Conservation (phyloP, 1,139 yeast species). For the Debaryomyces sp. region DNA sequence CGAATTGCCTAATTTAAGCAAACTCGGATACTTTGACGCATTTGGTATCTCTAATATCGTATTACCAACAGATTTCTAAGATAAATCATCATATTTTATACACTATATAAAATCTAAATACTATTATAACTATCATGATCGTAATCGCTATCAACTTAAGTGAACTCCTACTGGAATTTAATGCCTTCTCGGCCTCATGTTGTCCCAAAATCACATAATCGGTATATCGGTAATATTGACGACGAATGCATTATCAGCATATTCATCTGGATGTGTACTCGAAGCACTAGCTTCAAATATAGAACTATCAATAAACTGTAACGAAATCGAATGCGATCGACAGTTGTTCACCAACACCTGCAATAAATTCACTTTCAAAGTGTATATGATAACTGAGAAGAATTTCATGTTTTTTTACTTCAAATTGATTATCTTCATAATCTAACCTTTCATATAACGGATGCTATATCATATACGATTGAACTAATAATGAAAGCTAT, state of each 20-base stretch:
- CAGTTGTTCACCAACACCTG: constrained; percentile 40
- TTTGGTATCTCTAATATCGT: constrained; percentile 22
- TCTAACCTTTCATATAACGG: background rate
- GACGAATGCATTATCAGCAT: constrained; percentile 20
- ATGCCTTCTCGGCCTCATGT: background rate
- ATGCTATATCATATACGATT: background rate
- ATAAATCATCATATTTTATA: background rate
- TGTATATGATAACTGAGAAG: constrained; percentile 35
- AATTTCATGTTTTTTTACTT: constrained; percentile 29
- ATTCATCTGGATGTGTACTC: constrained; percentile 26
- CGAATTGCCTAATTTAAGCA: constrained; percentile 29
- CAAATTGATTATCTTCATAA: background rate
- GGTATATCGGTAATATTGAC: constrained; percentile 36
- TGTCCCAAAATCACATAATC: constrained; percentile 8
- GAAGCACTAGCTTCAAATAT: constrained; percentile 36
- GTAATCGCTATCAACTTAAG: background rate
- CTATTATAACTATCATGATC: background rate
- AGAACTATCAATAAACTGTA: constrained; percentile 40
- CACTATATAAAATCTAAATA: background rate
- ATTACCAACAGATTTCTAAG: constrained; percentile 8
- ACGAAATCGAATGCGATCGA: constrained; percentile 34
- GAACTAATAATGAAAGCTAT: background rate
- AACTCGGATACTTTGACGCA: constrained; percentile 31
- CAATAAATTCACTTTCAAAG: constrained; percentile 41
- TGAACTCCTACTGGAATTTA: background rate